Evolutionary conservation across 2,329 filamentous ascomycete species (phyloP).

Genomic region (Exophiala aquamarina): DNA sequence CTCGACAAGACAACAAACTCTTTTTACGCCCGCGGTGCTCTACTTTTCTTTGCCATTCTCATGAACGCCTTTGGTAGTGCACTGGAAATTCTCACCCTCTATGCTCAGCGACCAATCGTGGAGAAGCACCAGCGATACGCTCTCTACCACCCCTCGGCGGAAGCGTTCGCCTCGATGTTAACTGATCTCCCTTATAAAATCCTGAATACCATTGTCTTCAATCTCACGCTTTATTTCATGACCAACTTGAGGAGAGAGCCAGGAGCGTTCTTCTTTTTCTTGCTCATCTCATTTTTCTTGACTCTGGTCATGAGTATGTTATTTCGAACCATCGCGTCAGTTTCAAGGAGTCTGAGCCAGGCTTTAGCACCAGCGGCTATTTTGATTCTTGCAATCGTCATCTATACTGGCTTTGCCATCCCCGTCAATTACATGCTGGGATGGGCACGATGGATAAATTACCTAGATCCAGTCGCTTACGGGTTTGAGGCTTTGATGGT

Average conservation of each 20-base stretch:
- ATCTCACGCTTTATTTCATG: slow-evolving; percentile 82
- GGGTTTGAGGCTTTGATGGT: slow-evolving; percentile 62
- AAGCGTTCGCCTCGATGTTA: slow-evolving; percentile 84
- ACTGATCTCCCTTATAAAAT: slow-evolving; percentile 84
- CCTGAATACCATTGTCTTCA: slow-evolving; percentile 72
- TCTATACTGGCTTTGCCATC: slow-evolving; percentile 69
- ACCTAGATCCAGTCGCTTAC: slow-evolving; percentile 66
- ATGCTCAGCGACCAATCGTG: slow-evolving; percentile 85
- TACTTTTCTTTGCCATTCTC: slow-evolving; percentile 64
- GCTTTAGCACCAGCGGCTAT: slow-evolving; percentile 60
- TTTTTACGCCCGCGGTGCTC: slow-evolving; percentile 64
- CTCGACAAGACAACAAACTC: slow-evolving; percentile 58
- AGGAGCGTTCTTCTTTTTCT: slow-evolving; percentile 81
- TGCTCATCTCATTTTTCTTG: slow-evolving; percentile 64
- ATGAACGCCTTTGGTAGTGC: slow-evolving; percentile 64
- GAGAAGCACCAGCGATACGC: slow-evolving; percentile 88
- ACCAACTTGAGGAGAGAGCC: slow-evolving; percentile 73
- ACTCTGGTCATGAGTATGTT: slow-evolving; percentile 53
- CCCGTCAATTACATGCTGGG: slow-evolving; percentile 58
- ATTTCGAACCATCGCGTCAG: slow-evolving; percentile 69
- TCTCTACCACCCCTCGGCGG: slow-evolving; percentile 83
- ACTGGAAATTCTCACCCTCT: slow-evolving; percentile 72
- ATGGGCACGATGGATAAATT: slow-evolving; percentile 70
- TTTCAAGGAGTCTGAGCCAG: slow-evolving; percentile 65
- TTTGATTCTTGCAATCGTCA: slow-evolving; percentile 57